Percentiles rank a stretch among this genome's conserved stretches.
Evolutionary conservation across 306 rosid genomes (phyloP).

Genomic region (Betula pendula): DNA sequence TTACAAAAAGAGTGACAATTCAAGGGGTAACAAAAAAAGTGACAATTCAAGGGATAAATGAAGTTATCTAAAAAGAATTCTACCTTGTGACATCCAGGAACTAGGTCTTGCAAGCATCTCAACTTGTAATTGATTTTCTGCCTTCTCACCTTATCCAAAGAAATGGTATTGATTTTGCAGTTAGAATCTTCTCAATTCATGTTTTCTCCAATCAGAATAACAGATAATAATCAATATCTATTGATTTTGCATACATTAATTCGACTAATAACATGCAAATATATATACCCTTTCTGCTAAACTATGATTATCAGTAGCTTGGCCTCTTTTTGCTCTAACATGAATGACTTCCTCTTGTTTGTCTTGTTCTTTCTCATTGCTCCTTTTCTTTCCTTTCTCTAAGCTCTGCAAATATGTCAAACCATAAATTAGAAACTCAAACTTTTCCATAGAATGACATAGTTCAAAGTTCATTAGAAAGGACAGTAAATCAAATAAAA

Average conservation of each 20-base stretch:
- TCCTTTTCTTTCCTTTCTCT: conserved; percentile 22
- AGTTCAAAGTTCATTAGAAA: background rate
- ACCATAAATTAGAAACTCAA: background rate
- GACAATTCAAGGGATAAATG: too few species aligned
- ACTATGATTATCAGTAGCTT: conserved; percentile 46
- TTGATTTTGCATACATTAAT: background rate
- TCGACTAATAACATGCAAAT: background rate
- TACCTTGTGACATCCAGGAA: conserved; percentile 45
- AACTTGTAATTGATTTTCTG: conserved; percentile 36
- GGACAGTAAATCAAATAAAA: background rate
- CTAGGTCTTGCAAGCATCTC: conserved; percentile 32
- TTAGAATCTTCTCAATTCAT: background rate
- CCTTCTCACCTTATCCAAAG: conserved; percentile 35
- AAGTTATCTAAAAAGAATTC: background rate
- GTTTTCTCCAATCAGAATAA: background rate
- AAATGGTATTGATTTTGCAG: background rate
- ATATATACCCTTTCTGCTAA: conserved; percentile 41
- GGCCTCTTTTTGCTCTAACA: conserved; percentile 43
- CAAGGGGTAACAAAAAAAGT: too few species aligned
- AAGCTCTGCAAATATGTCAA: conserved; percentile 29
- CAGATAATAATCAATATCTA: background rate
- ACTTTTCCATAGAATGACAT: background rate
- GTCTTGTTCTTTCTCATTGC: conserved; percentile 24
- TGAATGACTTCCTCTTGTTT: conserved; percentile 32
- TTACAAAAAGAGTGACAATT: too few species aligned